Conservation (phyloP, 495 filamentous ascomycete species). For the Annulohypoxylon nitens region DNA sequence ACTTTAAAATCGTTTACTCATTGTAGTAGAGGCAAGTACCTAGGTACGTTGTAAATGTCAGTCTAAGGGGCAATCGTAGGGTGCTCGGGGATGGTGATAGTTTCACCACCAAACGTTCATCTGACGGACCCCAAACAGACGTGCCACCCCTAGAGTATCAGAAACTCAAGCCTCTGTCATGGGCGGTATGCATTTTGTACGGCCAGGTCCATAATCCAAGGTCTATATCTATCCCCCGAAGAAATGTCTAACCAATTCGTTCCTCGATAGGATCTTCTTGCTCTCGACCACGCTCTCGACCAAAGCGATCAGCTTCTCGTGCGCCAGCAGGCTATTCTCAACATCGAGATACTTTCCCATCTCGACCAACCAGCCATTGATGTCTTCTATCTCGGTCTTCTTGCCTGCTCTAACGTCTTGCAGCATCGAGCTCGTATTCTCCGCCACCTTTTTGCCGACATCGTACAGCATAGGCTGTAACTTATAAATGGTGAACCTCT, state of each 20-base stretch:
- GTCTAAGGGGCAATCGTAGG: too few species aligned
- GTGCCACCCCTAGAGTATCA: neutral
- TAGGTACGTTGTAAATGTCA: too few species aligned
- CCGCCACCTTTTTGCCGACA: conserved; percentile 70
- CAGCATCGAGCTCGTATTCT: conserved; percentile 83
- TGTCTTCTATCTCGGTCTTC: conserved; percentile 81
- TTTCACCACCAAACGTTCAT: neutral
- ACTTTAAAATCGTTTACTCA: too few species aligned
- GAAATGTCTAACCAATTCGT: conserved; percentile 35
- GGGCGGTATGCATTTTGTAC: neutral
- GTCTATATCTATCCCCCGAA: neutral
- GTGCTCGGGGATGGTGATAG: neutral
- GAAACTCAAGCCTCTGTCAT: neutral
- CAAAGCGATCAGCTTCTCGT: conserved; percentile 49
- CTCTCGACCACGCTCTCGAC: conserved; percentile 51
- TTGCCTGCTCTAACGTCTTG: conserved; percentile 76
- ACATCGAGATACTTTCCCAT: conserved; percentile 48
- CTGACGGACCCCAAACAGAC: neutral
- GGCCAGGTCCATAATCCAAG: neutral
- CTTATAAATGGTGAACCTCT: conserved; percentile 42
- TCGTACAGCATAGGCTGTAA: conserved; percentile 46
- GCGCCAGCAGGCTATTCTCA: conserved; percentile 40
- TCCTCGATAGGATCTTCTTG: conserved; percentile 33
- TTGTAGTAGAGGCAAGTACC: too few species aligned
- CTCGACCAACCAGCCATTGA: conserved; percentile 85